A percentile compares a stretch with the other conserved stretches of the same genome.
phyloP scores from a whole-genome alignment of 164 flowering plant species.

The Magnolia officinalis region DNA sequence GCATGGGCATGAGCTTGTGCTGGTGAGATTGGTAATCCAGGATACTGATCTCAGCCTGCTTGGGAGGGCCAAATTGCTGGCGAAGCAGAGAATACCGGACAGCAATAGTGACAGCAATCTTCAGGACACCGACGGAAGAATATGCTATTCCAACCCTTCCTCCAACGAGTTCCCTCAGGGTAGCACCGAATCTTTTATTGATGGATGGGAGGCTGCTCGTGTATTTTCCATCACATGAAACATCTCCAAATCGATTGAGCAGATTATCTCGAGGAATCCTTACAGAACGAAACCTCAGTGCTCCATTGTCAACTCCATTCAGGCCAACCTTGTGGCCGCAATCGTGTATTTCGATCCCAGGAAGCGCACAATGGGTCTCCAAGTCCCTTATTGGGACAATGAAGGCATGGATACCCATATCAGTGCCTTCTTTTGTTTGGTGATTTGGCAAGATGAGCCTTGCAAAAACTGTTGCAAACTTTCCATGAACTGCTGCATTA shows the following conservation, averaged over 20 bases:
- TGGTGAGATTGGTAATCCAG: slow-evolving; percentile 97
- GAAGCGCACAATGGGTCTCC: slow-evolving; percentile 65
- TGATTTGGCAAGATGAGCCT: slow-evolving; percentile 71
- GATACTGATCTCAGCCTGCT: slow-evolving; percentile 77
- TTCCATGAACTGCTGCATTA: slow-evolving; percentile 94
- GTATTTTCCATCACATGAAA: slow-evolving; percentile 88
- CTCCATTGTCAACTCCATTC: slow-evolving; percentile 98
- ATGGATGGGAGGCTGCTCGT: slow-evolving; percentile 83
- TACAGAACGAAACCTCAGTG: slow-evolving; percentile 73
- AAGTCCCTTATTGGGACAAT: slow-evolving; percentile 92
- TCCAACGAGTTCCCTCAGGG: slow-evolving; percentile 93
- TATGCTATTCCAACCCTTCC: slow-evolving; percentile 92
- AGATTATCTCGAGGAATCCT: slow-evolving; percentile 93
- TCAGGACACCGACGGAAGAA: slow-evolving; percentile 81
- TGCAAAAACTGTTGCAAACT: slow-evolving; percentile 95
- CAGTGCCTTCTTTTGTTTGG: slow-evolving; percentile 54
- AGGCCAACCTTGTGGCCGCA: slow-evolving; percentile 96
- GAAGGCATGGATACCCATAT: slow-evolving; percentile 98
- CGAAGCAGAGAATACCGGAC: slow-evolving; percentile 81
- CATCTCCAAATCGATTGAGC: slow-evolving; percentile 91
- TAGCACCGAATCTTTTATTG: slow-evolving; percentile 84
- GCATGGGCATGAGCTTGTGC: slow-evolving; percentile 98
- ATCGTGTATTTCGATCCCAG: slow-evolving; percentile 88
- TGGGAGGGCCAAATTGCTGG: slow-evolving; percentile 94
- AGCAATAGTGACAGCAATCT: slow-evolving; percentile 75